These are phyloP conservation scores for Cephaloascus albidus DNA, from an alignment of 805 yeast species.

Conservation along the genomic window DNA sequence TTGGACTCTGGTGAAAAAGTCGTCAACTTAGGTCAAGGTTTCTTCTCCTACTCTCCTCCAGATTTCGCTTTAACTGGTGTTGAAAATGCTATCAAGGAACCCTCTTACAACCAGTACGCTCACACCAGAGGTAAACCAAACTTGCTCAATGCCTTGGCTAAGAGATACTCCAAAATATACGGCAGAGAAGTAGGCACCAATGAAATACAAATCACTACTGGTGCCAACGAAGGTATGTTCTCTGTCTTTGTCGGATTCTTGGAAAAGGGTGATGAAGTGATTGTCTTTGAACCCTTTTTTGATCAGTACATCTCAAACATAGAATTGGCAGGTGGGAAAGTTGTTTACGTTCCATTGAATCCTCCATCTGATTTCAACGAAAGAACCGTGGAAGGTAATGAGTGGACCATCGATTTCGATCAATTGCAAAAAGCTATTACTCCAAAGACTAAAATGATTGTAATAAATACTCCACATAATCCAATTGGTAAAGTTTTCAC, in stretches of 20 bases:
- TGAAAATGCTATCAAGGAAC: slow-evolving; percentile 57
- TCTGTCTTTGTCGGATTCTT: slow-evolving; percentile 79
- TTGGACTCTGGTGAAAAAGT: slow-evolving; percentile 63
- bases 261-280: slow-evolving; percentile 85
- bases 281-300: slow-evolving; percentile 94
- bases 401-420: slow-evolving; percentile 80
- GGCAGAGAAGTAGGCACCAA: slow-evolving; percentile 44
- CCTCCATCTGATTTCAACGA: slow-evolving; percentile 68
- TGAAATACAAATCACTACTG: slow-evolving; percentile 81
- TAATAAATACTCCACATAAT: slow-evolving; percentile 91
- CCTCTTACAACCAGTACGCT: slow-evolving; percentile 85
- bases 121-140: slow-evolving; percentile 83
- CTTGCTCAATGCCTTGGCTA: slow-evolving; percentile 59
- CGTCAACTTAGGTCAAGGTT: slow-evolving; percentile 92
- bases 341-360: slow-evolving; percentile 75
- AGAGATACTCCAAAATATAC: slow-evolving; percentile 62
- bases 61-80: slow-evolving; percentile 85
- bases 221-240: slow-evolving; percentile 95
- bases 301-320: slow-evolving; percentile 95
- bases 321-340: slow-evolving; percentile 88
- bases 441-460: slow-evolving; percentile 72
- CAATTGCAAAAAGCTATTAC: slow-evolving; percentile 67
- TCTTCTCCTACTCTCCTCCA: slow-evolving; percentile 94
- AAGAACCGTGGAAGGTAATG: slow-evolving; percentile 65
- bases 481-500: slow-evolving; percentile 91